These are phyloP conservation scores for Turritis glabra DNA, from an alignment of 345 rosid genomes.

Conservation along the genomic window DNA sequence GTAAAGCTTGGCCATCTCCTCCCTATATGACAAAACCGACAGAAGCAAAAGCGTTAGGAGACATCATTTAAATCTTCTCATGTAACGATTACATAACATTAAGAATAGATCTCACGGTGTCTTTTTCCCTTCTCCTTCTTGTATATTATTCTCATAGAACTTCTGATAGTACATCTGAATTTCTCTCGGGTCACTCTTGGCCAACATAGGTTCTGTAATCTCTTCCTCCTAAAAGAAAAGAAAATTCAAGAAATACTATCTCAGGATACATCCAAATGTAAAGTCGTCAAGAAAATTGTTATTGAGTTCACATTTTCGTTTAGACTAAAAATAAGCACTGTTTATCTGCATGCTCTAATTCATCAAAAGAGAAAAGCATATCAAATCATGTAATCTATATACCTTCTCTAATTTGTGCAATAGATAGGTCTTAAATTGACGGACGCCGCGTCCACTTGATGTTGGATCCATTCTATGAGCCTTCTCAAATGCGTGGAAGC, in stretches of 20 bases:
- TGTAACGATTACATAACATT: neutral
- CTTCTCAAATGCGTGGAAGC: slow-evolving; percentile 86
- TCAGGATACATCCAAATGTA: slow-evolving; percentile 9
- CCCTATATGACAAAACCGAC: slow-evolving; percentile 51
- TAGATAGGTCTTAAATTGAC: slow-evolving; percentile 90
- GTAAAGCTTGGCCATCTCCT: slow-evolving; percentile 86
- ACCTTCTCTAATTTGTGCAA: slow-evolving; percentile 85
- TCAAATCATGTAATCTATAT: slow-evolving; percentile 15
- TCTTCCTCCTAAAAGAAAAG: slow-evolving; percentile 60
- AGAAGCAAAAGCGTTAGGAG: slow-evolving; percentile 22
- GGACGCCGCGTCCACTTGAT: slow-evolving; percentile 80
- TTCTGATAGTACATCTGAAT: slow-evolving; percentile 67
- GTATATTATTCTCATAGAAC: slow-evolving; percentile 61
- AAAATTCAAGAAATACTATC: slow-evolving; percentile 10
- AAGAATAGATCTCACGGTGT: slow-evolving; percentile 67
- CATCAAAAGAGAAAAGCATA: neutral
- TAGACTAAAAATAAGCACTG: neutral
- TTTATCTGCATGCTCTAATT: neutral
- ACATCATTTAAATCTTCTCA: neutral
- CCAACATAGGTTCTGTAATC: slow-evolving; percentile 46
- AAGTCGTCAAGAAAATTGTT: neutral
- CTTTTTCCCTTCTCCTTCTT: slow-evolving; percentile 56
- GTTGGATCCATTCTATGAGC: slow-evolving; percentile 74
- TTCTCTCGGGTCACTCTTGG: slow-evolving; percentile 60
- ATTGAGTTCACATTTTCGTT: neutral